These are phyloP conservation scores for Penicillium decumbens DNA, from an alignment of 2,329 filamentous ascomycete species.

Conservation along the genomic window DNA sequence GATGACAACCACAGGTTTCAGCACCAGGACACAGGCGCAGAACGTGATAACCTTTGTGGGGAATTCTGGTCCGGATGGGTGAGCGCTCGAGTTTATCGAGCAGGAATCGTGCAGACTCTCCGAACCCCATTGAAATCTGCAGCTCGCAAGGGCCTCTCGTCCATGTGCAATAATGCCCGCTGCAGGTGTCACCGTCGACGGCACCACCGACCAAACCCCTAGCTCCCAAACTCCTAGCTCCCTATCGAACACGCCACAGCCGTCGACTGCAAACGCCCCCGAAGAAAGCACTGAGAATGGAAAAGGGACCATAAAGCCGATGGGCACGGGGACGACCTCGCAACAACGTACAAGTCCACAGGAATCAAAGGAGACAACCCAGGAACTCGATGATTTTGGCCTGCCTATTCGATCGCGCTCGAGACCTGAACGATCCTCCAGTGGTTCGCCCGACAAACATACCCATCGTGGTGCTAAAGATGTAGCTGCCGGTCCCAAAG, in stretches of 20 bases:
- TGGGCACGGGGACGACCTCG: slow-evolving; percentile 1
- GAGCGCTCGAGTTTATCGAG: slow-evolving; percentile 9
- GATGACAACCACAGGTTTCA: slow-evolving; percentile 19
- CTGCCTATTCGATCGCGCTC: slow-evolving; percentile 33
- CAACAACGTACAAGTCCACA: slow-evolving; percentile 1
- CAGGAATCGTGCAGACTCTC: slow-evolving; percentile 11
- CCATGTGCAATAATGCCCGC: slow-evolving; percentile 32
- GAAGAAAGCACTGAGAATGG: slow-evolving; percentile 10
- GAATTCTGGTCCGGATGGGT: slow-evolving; percentile 17
- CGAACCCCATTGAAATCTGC: slow-evolving; percentile 13
- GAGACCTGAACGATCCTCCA: slow-evolving; percentile 13
- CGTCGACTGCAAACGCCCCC: slow-evolving; percentile 7
- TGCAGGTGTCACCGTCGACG: slow-evolving; percentile 24
- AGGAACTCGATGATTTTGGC: slow-evolving; percentile 38
- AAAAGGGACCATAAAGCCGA: slow-evolving; percentile 15
- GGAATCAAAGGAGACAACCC: slow-evolving; percentile 5
- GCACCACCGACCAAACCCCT: slow-evolving; percentile 23
- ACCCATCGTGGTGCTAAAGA: slow-evolving; percentile 1
- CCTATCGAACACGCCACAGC: slow-evolving; percentile 9
- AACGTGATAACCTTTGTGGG: neutral
- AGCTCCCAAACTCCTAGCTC: slow-evolving; percentile 8
- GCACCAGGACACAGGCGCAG: slow-evolving; percentile 6
- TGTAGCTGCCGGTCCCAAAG: slow-evolving; percentile 21
- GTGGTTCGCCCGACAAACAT: slow-evolving; percentile 4
- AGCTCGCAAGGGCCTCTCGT: slow-evolving; percentile 10